Base-by-base conservation (phyloP, 495 filamentous ascomycete species). In the Jackrogersella minutella region DNA sequence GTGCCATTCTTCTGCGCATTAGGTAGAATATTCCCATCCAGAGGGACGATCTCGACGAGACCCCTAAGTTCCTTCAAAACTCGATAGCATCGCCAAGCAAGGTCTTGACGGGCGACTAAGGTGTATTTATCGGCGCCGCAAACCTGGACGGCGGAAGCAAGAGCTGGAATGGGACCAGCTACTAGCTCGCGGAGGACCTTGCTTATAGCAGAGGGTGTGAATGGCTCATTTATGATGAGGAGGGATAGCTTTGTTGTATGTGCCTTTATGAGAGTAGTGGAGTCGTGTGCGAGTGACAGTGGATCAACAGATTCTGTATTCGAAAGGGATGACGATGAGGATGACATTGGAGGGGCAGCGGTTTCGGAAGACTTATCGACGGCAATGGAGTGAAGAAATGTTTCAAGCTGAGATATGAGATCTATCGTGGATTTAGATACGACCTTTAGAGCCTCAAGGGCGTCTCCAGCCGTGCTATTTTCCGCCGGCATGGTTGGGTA, bases 191-290 rank as follows among this genome's bases (percentile, higher is more conserved):
- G 83, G 5, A 96, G 78, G 11, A 93, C 85, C 10, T 79, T 86
- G 43, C 59, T 75, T 26, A 95, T 85, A 11, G 91, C 93, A 0
- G 90, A 85, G 3, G 89, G 86, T 0, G 93, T 93, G 75, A 96
- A 95, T 0, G 93, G 93, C 13, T 88, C 84, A 57, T 88, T 95
- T 68, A 96, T 90, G 1, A 93, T 84, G 1, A 97, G 84, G 13
- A 97, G 87, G 0, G 90, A 92, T 21, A 97, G 83, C 50, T 95
- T 96, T 30, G 93, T 97, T 5, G 88, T 85, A 69, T 96, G 92
- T 0, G 93, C 90, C 70, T 84, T 87, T 43, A 97, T 85, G 3
- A 92, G 80, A 19, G 79, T 81, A 1, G 90, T 82, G 3, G 62
- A 66, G 67, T 88, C 85, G 65, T 84, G 82, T 16, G 93, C 86